Evolutionary conservation across 2,329 filamentous ascomycete species (phyloP).

Genomic region (Aspergillus udagawae): DNA sequence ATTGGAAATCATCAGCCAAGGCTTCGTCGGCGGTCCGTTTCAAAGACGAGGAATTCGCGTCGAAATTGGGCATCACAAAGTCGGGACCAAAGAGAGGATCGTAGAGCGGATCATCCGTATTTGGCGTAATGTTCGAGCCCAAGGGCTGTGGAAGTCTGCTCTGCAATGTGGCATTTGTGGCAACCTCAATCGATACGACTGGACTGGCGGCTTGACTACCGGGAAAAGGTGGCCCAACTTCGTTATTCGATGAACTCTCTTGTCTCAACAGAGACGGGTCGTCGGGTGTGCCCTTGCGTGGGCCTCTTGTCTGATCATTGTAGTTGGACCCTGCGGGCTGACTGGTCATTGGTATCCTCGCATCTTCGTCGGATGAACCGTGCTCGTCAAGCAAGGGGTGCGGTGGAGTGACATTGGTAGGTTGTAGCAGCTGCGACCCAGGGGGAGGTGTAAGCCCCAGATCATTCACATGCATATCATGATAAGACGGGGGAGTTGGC

Average conservation of each 20-base stretch:
- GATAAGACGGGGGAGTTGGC: constrained; percentile 14
- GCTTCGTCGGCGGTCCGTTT: constrained; percentile 23
- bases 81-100: constrained; percentile 19
- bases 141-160: neutral
- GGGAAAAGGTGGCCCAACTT: neutral
- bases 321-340: neutral
- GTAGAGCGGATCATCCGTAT: constrained; percentile 9
- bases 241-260: neutral
- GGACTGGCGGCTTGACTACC: neutral
- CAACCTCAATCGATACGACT: neutral
- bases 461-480: constrained; percentile 29
- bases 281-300: neutral
- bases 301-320: neutral
- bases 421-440: constrained; percentile 29
- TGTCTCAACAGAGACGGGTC: neutral
- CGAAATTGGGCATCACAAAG: constrained; percentile 15
- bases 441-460: constrained; percentile 44
- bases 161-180: neutral
- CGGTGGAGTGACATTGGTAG: constrained; percentile 6
- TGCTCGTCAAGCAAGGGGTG: constrained; percentile 9
- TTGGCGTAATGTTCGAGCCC: neutral
- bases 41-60: constrained; percentile 11
- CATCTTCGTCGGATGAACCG: neutral
- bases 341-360: neutral
- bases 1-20: constrained; percentile 13